Conservation (phyloP, 805 yeast species). For the Metschnikowia kunwiensis region DNA sequence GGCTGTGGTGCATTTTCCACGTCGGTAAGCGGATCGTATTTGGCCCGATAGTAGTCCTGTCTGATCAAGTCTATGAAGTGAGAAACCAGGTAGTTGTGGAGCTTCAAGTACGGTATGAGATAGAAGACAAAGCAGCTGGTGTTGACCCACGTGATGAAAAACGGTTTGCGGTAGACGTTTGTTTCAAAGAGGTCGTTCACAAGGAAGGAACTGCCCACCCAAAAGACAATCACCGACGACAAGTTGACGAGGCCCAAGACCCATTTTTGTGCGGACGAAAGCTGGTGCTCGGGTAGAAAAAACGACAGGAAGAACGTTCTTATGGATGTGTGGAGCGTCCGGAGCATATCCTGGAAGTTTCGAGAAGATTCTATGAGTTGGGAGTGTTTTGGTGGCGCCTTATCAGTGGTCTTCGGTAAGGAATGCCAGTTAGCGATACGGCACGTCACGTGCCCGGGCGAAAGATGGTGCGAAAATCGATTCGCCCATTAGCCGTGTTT, state of each 20-base stretch:
- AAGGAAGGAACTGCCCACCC: constrained; percentile 89
- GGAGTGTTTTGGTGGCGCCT: too few relatives aligned
- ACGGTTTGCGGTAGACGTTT: constrained; percentile 78
- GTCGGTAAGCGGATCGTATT: constrained; percentile 3
- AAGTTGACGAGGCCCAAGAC: constrained; percentile 71
- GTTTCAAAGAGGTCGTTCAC: constrained; percentile 74
- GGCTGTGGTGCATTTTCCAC: constrained; percentile 6
- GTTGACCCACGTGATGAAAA: constrained; percentile 86
- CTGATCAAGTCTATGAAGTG: constrained; percentile 24
- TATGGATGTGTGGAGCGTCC: constrained; percentile 13
- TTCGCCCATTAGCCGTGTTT: too few relatives aligned
- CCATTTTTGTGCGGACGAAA: constrained; percentile 53
- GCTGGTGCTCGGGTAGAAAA: constrained; percentile 19
- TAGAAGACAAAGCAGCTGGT: constrained; percentile 82
- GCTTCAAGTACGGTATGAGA: constrained; percentile 54
- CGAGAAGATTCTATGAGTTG: too few relatives aligned
- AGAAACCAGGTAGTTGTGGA: constrained; percentile 23
- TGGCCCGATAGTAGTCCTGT: constrained; percentile 21
- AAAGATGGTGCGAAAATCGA: too few relatives aligned
- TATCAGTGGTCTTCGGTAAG: too few relatives aligned
- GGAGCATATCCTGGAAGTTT: too few relatives aligned
- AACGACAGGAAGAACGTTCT: constrained; percentile 11
- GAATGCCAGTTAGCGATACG: background rate
- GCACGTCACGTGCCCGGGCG: constrained; percentile 2
- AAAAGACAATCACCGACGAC: constrained; percentile 71